A percentile compares a stretch with the other conserved stretches of the same genome.
Conservation (phyloP, 192 early-diverging fungal species). For the Phlyctochytrium planicorne region DNA sequence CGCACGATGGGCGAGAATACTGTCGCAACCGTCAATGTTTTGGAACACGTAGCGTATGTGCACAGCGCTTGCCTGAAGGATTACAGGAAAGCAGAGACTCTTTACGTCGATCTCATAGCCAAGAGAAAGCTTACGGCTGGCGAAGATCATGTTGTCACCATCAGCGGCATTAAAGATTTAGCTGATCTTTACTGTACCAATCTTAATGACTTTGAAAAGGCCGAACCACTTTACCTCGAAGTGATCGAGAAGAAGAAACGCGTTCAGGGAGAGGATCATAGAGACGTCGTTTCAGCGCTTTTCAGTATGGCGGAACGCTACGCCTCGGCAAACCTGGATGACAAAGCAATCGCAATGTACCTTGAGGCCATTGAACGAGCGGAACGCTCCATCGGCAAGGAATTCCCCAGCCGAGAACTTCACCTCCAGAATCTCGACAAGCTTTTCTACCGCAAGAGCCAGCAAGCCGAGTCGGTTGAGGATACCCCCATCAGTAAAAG, state of each 20-base stretch:
- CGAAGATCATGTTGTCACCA: constrained; percentile 15
- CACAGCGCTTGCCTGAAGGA: too few relatives aligned
- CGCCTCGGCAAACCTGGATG: not conserved
- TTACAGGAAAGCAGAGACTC: constrained; percentile 19
- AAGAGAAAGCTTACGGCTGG: not conserved
- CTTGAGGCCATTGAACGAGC: not conserved
- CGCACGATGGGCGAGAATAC: too few relatives aligned
- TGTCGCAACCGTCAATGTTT: too few relatives aligned
- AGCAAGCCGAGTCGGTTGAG: too few relatives aligned
- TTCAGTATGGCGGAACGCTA: not conserved
- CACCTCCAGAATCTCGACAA: too few relatives aligned
- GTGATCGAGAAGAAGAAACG: not conserved
- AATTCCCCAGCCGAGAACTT: too few relatives aligned
- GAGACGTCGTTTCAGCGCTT: not conserved
- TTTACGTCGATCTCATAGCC: constrained; percentile 23
- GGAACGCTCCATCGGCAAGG: too few relatives aligned
- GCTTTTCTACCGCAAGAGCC: too few relatives aligned
- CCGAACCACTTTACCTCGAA: not conserved
- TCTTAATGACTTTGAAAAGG: not conserved
- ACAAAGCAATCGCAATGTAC: not conserved
- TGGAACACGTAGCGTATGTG: too few relatives aligned
- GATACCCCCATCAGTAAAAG: too few relatives aligned
- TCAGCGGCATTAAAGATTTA: constrained; percentile 3
- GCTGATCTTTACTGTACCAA: constrained; percentile 15
- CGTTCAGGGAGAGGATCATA: not conserved